Conservation (phyloP, 441 rosid species). For the Pelargonium myrrhifolium region DNA sequence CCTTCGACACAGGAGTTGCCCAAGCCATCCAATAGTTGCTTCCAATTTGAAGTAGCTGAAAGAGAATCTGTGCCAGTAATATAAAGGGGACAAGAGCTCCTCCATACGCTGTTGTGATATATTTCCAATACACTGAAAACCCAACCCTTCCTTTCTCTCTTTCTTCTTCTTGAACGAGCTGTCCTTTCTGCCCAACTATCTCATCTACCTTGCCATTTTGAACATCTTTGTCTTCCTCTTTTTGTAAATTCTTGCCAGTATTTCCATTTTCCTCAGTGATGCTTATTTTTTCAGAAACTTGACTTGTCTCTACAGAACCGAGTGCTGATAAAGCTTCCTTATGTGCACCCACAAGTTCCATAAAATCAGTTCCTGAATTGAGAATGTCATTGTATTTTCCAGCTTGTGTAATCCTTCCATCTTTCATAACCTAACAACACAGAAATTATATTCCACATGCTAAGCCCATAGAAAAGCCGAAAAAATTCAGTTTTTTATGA, state of each 20-base stretch:
- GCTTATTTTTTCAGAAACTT: conserved; percentile 26
- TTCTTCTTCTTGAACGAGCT: conserved; percentile 87
- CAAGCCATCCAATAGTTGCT: conserved; percentile 97
- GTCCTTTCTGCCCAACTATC: conserved; percentile 40
- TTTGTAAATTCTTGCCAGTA: conserved; percentile 19
- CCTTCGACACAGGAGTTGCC: conserved; percentile 70
- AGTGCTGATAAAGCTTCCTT: conserved; percentile 54
- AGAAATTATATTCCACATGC: neutral
- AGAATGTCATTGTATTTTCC: conserved; percentile 75
- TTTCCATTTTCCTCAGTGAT: conserved; percentile 14
- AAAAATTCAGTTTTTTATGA: no score
- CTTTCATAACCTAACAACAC: conserved; percentile 68
- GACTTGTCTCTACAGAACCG: conserved; percentile 32
- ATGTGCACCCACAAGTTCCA: conserved; percentile 87
- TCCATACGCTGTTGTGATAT: conserved; percentile 65
- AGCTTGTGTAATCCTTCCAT: conserved; percentile 73
- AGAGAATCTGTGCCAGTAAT: conserved; percentile 50
- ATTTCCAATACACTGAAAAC: conserved; percentile 67
- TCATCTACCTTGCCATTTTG: conserved; percentile 33
- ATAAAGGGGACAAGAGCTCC: conserved; percentile 79
- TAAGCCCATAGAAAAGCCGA: neutral
- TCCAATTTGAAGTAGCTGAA: conserved; percentile 71
- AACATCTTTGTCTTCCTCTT: conserved; percentile 32
- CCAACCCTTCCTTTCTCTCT: conserved; percentile 86
- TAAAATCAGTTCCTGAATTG: conserved; percentile 60